Conservation (phyloP, 768 basidiomycete genomes). For the Dictyophora rubrovolvata region DNA sequence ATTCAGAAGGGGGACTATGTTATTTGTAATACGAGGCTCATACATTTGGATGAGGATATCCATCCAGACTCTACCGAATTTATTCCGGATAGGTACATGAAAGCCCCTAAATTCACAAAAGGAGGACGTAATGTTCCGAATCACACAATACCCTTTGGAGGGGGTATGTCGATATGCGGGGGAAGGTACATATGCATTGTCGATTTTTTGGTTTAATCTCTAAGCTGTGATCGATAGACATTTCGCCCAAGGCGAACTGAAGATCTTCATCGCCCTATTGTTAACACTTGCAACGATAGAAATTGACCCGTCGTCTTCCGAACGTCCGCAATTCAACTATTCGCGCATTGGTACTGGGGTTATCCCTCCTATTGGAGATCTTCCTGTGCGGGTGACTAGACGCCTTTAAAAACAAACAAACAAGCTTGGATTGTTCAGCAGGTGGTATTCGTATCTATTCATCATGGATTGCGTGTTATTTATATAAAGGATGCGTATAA, state of each 20-base stretch:
- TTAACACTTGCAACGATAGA: constrained; percentile 12
- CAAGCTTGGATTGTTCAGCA: no score
- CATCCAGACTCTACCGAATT: constrained; percentile 7
- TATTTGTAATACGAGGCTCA: constrained; percentile 13
- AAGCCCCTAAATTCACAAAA: constrained; percentile 7
- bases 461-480: no score
- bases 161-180: constrained; percentile 20
- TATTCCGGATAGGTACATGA: constrained; percentile 11
- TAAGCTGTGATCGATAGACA: constrained; percentile 8
- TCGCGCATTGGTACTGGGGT: constrained; percentile 12
- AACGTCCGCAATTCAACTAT: constrained; percentile 5
- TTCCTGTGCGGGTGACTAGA: neutral
- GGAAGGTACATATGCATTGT: constrained; percentile 14
- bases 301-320: constrained; percentile 10
- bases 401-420: neutral
- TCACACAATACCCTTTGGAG: constrained; percentile 18
- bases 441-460: no score
- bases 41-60: constrained; percentile 15
- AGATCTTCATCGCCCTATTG: constrained; percentile 13
- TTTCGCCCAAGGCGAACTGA: constrained; percentile 17
- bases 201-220: neutral
- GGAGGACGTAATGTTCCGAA: constrained; percentile 13
- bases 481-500: no score
- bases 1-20: constrained; percentile 14
- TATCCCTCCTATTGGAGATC: constrained; percentile 7